Base-by-base conservation (phyloP, 805 yeast species). In the Yueomyces sinensis region DNA sequence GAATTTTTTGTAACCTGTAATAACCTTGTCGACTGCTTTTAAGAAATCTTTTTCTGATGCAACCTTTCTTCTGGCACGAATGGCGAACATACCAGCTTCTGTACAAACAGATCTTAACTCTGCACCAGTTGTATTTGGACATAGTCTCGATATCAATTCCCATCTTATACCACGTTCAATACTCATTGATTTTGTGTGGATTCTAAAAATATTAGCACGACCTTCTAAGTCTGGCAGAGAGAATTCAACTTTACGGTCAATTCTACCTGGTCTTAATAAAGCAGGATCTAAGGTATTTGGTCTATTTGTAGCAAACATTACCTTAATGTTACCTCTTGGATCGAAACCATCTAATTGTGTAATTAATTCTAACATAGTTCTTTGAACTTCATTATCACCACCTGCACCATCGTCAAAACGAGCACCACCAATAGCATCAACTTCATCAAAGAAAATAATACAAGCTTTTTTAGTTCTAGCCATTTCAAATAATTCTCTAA, bases 401-500 rank as follows among this genome's bases (percentile, higher is more conserved):
- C 96, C 97, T 9, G 97, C 97, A 51, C 97, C 97, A 58, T 91
- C 98, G 59, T 91, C 98, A 56, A 91, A 91, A 59, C 99, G 78
- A n/a, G 97, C 97, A 29, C 98, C 98, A 46, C 99, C 99, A 58
- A 91, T 84, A 27, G 99, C 98, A 65, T 91, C 99, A 46, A 91
- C 79, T 66, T 91, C 99, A 62, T 91, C 99, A 52, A 91, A 91
- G 63, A 91, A 91, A 37, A 91, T 89, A 53, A 91, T 91, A 62
- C 97, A 89, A 2, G 98, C 97, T 55, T 89, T 87, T 62, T 91
- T 91, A 27, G 97, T 82, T 57, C 98, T 79, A 2, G 99, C 99
- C 97, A 91, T 87, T 58, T 91, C 98, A 51, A 91, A 91, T 52
- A 91, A 70, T 63, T 91, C 99, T 61, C 99, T 76, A 36, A 91